Evolutionary conservation across 164 flowering plant species (phyloP).

Genomic region (Annona cherimola): DNA sequence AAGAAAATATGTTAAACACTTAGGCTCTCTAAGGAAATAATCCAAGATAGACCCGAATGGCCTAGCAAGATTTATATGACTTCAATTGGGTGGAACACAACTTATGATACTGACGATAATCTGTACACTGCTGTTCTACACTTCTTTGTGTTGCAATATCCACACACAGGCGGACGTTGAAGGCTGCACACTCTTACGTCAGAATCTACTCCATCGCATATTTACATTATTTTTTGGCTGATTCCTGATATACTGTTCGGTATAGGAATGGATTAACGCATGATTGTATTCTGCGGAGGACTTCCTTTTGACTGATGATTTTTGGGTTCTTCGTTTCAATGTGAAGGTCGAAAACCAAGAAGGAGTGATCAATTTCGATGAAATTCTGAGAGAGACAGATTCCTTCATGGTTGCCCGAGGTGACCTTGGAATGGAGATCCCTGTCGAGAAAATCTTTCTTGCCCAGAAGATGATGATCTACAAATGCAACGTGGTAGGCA

Average conservation of each 20-base stretch:
- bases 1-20: no score
- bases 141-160: neutral
- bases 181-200: neutral
- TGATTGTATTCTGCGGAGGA: neutral
- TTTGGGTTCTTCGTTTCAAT: slow-evolving; percentile 5
- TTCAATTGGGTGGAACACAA: no score
- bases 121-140: neutral
- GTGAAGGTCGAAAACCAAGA: slow-evolving; percentile 83
- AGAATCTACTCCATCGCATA: neutral
- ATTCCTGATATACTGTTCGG: neutral
- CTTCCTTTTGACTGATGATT: neutral
- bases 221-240: neutral
- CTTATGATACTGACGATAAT: no score
- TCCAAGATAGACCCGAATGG: no score
- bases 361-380: slow-evolving; percentile 84
- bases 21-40: no score
- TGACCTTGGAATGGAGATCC: slow-evolving; percentile 93
- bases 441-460: slow-evolving; percentile 83
- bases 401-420: slow-evolving; percentile 94
- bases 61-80: no score
- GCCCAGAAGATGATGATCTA: slow-evolving; percentile 95
- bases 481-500: slow-evolving; percentile 80
- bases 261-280: neutral
- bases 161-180: neutral
- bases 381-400: slow-evolving; percentile 80